phyloP scores from a whole-genome alignment of 1,139 yeast genomes.

The Yamadazyma taylorii region DNA sequence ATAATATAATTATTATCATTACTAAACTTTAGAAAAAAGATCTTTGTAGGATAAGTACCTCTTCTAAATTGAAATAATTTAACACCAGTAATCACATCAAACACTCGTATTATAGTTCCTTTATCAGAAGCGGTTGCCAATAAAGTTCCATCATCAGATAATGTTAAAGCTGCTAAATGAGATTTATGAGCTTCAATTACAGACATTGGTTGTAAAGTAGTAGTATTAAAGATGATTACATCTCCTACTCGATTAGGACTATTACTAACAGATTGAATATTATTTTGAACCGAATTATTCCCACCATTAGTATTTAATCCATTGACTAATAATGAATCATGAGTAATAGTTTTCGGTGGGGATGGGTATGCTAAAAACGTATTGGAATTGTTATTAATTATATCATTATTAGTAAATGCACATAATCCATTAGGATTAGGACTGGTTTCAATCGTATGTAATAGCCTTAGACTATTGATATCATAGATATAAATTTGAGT shows the following conservation, averaged over 20 bases:
- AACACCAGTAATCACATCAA: constrained; percentile 78
- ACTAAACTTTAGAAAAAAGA: constrained; percentile 82
- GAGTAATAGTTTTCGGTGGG: constrained; percentile 56
- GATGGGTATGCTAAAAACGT: constrained; percentile 87
- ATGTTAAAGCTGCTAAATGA: constrained; percentile 71
- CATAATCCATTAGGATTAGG: constrained; percentile 64
- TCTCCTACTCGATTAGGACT: constrained; percentile 71
- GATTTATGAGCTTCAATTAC: constrained; percentile 95
- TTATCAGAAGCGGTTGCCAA: constrained; percentile 94
- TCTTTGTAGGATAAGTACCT: constrained; percentile 90
- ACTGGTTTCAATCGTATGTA: constrained; percentile 85
- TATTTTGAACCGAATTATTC: constrained; percentile 40
- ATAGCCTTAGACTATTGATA: constrained; percentile 78
- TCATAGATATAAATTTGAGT: constrained; percentile 90
- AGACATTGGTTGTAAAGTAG: constrained; percentile 76
- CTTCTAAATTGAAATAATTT: constrained; percentile 88
- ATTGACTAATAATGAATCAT: constrained; percentile 42
- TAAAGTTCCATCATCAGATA: constrained; percentile 78
- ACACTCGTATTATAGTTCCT: constrained; percentile 90
- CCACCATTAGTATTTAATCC: constrained; percentile 51
- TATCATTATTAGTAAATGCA: constrained; percentile 64
- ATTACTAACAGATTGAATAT: constrained; percentile 45
- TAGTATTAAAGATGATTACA: constrained; percentile 79
- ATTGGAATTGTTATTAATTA: constrained; percentile 40
- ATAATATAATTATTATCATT: constrained; percentile 71